phyloP scores from a whole-genome alignment of 2,329 filamentous ascomycete genomes.

The Xylaria sp. region DNA sequence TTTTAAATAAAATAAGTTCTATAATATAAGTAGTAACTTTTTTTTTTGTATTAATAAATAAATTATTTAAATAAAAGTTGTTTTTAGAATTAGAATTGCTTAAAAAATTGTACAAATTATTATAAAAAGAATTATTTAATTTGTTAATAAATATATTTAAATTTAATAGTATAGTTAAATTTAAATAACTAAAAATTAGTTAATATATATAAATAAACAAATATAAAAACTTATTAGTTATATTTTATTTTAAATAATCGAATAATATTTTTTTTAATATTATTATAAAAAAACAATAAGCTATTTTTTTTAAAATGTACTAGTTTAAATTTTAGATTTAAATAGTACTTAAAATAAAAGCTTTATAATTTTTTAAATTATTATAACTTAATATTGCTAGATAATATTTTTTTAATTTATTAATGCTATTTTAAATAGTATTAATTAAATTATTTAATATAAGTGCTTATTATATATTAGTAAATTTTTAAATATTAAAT shows the following conservation, averaged over 20 bases:
- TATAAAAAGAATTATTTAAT: no score
- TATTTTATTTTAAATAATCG: not conserved
- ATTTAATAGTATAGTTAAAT: not conserved
- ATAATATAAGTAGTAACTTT: not conserved
- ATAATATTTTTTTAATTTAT: not conserved
- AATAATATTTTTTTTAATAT: not conserved
- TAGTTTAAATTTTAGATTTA: not conserved
- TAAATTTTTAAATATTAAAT: not conserved
- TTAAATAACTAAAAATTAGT: not conserved
- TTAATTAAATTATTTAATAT: not conserved
- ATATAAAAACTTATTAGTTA: not conserved
- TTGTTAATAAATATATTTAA: not conserved
- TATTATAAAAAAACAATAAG: slow-evolving; percentile 5
- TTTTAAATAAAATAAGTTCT: not conserved
- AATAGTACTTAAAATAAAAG: slow-evolving; percentile 1
- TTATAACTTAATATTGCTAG: not conserved
- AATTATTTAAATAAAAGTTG: not conserved
- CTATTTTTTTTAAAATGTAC: not conserved
- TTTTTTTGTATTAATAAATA: not conserved
- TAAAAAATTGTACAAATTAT: not conserved
- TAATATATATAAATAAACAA: not conserved
- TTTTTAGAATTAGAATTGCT: not conserved
- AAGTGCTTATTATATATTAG: not conserved
- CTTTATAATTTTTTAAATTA: not conserved
- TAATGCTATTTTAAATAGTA: no score